phyloP scores from a whole-genome alignment of 2,329 filamentous ascomycete genomes.

The Epichloe brachyelytri region DNA sequence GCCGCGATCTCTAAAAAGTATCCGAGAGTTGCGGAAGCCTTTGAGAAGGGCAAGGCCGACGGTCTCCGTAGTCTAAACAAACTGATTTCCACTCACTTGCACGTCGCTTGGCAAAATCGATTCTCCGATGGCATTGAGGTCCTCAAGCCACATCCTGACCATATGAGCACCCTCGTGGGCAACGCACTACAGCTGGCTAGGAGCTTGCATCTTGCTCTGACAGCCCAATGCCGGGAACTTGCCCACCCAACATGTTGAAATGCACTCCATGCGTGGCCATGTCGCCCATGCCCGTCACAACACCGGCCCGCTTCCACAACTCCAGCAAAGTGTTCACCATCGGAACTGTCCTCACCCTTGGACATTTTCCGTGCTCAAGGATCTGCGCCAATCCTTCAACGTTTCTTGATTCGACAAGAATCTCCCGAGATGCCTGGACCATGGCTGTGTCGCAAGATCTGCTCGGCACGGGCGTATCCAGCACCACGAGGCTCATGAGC shows the following conservation, averaged over 20 bases:
- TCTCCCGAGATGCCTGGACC: conserved; percentile 71
- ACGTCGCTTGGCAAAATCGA: conserved; percentile 69
- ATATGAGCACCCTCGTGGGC: conserved; percentile 60
- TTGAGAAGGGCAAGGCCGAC: conserved; percentile 40
- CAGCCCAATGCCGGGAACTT: conserved; percentile 61
- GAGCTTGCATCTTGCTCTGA: conserved; percentile 64
- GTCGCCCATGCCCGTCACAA: conserved; percentile 52
- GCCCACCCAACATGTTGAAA: conserved; percentile 65
- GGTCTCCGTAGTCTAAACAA: conserved; percentile 55
- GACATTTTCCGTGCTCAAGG: conserved; percentile 59
- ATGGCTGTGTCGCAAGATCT: conserved; percentile 55
- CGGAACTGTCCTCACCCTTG: conserved; percentile 81
- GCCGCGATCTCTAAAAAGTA: conserved; percentile 53
- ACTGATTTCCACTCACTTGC: conserved; percentile 75
- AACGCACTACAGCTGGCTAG: conserved; percentile 61
- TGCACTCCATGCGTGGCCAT: conserved; percentile 60
- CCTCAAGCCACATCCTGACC: conserved; percentile 63
- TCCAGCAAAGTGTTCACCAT: conserved; percentile 64
- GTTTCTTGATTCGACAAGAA: conserved; percentile 52
- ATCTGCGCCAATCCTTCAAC: conserved; percentile 47
- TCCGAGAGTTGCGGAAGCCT: conserved; percentile 48
- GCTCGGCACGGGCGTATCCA: conserved; percentile 46
- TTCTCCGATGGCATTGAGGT: conserved; percentile 69
- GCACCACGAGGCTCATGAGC: conserved; percentile 51
- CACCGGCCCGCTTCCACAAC: conserved; percentile 57